Base-by-base conservation (phyloP, 2,329 filamentous ascomycete species). In the Exophiala phaeomuriformis region DNA sequence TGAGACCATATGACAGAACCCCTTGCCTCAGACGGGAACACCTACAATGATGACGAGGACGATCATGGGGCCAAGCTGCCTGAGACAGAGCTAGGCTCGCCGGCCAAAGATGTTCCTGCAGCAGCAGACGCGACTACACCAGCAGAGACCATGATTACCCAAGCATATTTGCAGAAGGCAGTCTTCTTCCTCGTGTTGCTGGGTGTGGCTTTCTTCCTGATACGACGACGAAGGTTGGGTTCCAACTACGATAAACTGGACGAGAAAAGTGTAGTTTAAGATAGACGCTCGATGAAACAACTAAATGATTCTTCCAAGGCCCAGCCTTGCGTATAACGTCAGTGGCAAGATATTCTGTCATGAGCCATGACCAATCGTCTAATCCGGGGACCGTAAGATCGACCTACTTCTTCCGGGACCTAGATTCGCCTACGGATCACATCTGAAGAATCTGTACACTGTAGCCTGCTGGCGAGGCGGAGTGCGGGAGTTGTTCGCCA, bases 261-360 rank as follows among this genome's bases (percentile, higher is more conserved):
- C 37, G 54, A 58, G 48, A 61, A 62, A 54, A 59, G 56, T 42
- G 55, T 57, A 55, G 60, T 50, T 31, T 59, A 53, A 32, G 47
- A 50, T 45, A 54, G 41, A 54, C 10, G 4, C 39, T 28, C 28
- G 41, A 6, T 9, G 5, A 10, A 27, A 27, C 7, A 5, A 27
- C 12, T 44, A 27, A 28, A 29, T n/a, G 6, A 4, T 44, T 44
- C 6, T 6, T 44, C 8, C 5, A 31, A 28, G 39, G 6, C 9
- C 10, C n/a, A 44, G 41, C 41, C 41, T 44, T 44, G 41, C 41
- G 19, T 7, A 41, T 12, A 19, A 19, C 19, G 7, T 10, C 5
- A 41, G 33, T 35, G 33, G 10, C 33, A 10, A 35, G 33, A 35
- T 35, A 10, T 35, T 1, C 19, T 19, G 19, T 19, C 19, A 19